Conservation (phyloP, 257 asterid genomes). For the Anisodus acutangulus region DNA sequence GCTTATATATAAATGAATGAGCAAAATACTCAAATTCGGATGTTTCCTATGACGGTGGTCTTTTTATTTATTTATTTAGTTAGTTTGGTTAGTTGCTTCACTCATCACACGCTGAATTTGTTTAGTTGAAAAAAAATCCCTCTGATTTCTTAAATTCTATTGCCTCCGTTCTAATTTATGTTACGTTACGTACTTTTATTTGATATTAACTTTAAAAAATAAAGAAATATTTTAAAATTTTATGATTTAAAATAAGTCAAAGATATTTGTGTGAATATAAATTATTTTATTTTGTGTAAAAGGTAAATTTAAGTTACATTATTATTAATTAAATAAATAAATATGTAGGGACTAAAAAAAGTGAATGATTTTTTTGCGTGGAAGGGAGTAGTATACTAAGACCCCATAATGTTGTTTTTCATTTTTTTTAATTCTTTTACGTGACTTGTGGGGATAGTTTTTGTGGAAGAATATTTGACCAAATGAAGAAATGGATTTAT, state of each 20-base stretch:
- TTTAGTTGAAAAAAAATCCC: neutral
- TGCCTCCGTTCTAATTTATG: too few species aligned
- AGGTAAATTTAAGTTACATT: too few species aligned
- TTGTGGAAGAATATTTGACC: neutral
- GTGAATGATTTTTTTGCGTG: too few species aligned
- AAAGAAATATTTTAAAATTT: too few species aligned
- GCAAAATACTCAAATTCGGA: neutral
- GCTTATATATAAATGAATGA: neutral
- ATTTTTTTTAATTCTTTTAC: neutral
- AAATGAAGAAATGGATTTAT: neutral
- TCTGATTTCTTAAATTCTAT: neutral
- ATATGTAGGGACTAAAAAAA: too few species aligned
- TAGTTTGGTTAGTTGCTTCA: neutral
- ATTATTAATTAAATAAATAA: too few species aligned
- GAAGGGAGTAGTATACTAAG: neutral
- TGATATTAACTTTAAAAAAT: too few species aligned
- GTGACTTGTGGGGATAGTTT: neutral
- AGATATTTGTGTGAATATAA: too few species aligned
- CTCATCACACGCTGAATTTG: neutral
- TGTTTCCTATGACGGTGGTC: neutral
- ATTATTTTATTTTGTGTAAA: too few species aligned
- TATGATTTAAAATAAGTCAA: too few species aligned
- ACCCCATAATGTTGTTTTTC: neutral
- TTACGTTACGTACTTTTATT: too few species aligned
- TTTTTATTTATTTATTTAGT: neutral